phyloP scores from a whole-genome alignment of 192 early-diverging fungal genomes.

The Gigaspora rosea region DNA sequence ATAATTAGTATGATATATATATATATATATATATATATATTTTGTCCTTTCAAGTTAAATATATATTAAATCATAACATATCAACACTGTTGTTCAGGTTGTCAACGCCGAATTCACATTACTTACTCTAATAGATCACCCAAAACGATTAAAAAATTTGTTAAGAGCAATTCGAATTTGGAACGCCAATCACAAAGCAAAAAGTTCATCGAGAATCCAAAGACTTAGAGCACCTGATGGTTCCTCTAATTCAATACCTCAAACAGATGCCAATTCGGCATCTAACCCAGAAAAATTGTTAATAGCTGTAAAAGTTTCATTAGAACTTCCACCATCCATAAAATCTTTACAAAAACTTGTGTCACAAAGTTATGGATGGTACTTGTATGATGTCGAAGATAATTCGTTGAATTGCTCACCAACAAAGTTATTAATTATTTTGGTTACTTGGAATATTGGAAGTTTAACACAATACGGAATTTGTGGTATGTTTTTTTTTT shows the following conservation, averaged over 20 bases:
- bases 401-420: neutral
- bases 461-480: slow-evolving; percentile 15
- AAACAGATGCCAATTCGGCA: too few species aligned
- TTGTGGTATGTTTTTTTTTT: neutral
- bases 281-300: too few species aligned
- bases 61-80: too few species aligned
- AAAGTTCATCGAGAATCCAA: neutral
- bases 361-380: slow-evolving; percentile 12
- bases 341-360: neutral
- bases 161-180: slow-evolving; percentile 4
- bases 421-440: neutral
- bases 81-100: neutral
- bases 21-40: too few species aligned
- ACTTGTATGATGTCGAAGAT: slow-evolving; percentile 4
- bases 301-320: too few species aligned
- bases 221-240: too few species aligned
- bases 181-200: neutral
- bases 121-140: neutral
- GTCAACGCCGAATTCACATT: neutral
- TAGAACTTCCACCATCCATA: neutral
- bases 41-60: too few species aligned
- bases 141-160: slow-evolving; percentile 15
- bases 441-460: slow-evolving; percentile 14
- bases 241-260: too few species aligned
- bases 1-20: too few species aligned